phyloP scores from a whole-genome alignment of 139 green algal genomes.

The Mesostigma viride region DNA sequence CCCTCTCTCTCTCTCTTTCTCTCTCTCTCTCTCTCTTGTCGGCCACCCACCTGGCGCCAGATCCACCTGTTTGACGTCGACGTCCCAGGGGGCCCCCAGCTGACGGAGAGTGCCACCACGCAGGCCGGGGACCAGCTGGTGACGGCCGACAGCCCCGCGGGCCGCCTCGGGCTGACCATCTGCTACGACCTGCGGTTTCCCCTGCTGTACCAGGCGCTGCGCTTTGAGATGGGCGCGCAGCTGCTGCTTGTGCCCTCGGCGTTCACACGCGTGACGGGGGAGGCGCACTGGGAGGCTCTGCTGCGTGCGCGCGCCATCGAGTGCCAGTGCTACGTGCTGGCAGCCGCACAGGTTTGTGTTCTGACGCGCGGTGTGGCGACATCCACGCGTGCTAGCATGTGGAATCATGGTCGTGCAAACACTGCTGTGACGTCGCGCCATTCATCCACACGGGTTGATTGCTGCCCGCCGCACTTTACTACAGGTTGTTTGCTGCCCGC shows the following conservation, averaged over 20 bases:
- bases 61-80: constrained; percentile 67
- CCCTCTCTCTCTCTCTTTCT: no score
- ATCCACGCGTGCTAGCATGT: no score
- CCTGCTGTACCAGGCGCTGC: constrained; percentile 74
- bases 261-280: constrained; percentile 48
- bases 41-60: no score
- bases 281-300: constrained; percentile 87
- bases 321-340: constrained; percentile 64
- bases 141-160: constrained; percentile 56
- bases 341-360: no score
- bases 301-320: constrained; percentile 87
- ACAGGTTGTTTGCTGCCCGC: no score
- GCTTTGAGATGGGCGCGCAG: constrained; percentile 32
- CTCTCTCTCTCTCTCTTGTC: no score
- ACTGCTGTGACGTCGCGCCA: no score
- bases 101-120: constrained; percentile 58
- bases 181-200: constrained; percentile 97
- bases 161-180: constrained; percentile 65
- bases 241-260: constrained; percentile 60
- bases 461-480: no score
- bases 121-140: constrained; percentile 40
- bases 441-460: no score
- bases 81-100: constrained; percentile 61
- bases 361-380: no score
- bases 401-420: no score